A percentile compares a stretch with the other conserved stretches of the same genome.
These are phyloP conservation scores for Pholiota microspora DNA, from an alignment of 768 basidiomycete genomes.

Conservation along the genomic window DNA sequence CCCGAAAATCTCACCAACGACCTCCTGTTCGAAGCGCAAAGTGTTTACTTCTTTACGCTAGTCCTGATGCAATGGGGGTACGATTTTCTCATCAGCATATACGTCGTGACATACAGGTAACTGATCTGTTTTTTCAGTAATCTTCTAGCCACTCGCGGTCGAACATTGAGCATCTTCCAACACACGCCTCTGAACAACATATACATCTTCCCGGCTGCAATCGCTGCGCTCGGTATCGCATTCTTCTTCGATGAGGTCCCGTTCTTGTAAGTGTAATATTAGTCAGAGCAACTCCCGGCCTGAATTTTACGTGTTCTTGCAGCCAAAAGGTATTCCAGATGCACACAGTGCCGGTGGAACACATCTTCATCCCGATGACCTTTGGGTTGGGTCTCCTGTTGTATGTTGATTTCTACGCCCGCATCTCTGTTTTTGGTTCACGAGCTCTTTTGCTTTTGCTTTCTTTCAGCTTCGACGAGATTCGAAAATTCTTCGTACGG, in stretches of 20 bases:
- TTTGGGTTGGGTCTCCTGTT: slow-evolving; percentile 30
- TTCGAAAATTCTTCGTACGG: slow-evolving; percentile 22
- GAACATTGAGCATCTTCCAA: slow-evolving; percentile 53
- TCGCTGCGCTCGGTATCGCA: slow-evolving; percentile 39
- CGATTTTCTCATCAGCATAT: neutral
- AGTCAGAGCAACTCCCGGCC: neutral
- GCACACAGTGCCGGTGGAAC: slow-evolving; percentile 38
- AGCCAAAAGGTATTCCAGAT: slow-evolving; percentile 51
- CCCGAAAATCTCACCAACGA: slow-evolving; percentile 36
- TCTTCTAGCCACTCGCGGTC: slow-evolving; percentile 53
- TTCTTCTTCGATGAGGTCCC: slow-evolving; percentile 41
- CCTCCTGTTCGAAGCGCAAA: slow-evolving; percentile 44
- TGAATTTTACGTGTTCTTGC: neutral
- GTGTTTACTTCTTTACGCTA: slow-evolving; percentile 49
- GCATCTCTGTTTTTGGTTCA: neutral
- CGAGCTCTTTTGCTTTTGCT: neutral
- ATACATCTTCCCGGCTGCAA: slow-evolving; percentile 46
- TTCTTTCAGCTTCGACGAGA: slow-evolving; percentile 24
- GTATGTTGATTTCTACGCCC: slow-evolving; percentile 13
- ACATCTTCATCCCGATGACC: slow-evolving; percentile 51
- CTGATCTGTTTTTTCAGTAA: slow-evolving; percentile 28
- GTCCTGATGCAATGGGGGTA: slow-evolving; percentile 58
- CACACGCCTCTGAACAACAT: slow-evolving; percentile 46
- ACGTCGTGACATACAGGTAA: neutral
- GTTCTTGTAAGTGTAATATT: slow-evolving; percentile 30